Percentiles rank a stretch among this genome's conserved stretches.
These are phyloP conservation scores for Apophysomyces ossiformis DNA, from an alignment of 371 early-diverging fungal species.

Conservation along the genomic window DNA sequence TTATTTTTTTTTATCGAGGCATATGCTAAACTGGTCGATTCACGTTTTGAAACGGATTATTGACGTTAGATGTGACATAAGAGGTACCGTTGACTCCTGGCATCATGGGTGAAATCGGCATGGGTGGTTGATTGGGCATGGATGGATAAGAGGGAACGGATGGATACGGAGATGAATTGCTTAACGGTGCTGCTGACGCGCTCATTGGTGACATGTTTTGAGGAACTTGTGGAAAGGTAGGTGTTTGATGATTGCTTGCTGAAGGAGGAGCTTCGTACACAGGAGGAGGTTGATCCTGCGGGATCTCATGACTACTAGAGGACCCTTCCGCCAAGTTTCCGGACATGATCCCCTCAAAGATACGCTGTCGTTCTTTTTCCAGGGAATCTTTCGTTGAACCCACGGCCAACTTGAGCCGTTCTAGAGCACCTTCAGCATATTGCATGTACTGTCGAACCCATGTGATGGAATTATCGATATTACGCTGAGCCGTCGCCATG, in stretches of 20 bases:
- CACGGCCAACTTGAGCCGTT: constrained; percentile 18
- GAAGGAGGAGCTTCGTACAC: constrained; percentile 29
- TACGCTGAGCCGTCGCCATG: constrained; percentile 17
- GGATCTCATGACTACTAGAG: constrained; percentile 1
- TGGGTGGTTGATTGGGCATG: neutral
- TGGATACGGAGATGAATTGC: neutral
- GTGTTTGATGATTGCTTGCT: neutral
- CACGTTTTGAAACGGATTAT: constrained; percentile 6
- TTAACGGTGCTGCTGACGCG: neutral
- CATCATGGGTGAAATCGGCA: neutral
- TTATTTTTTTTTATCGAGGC: neutral
- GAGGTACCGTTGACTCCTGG: neutral
- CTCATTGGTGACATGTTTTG: neutral
- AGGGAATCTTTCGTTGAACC: constrained; percentile 21
- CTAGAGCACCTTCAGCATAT: constrained; percentile 27
- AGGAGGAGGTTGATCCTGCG: constrained; percentile 22
- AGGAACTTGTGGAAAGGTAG: neutral
- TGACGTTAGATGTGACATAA: neutral
- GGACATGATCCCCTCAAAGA: constrained; percentile 21
- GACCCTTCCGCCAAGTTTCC: constrained; percentile 16
- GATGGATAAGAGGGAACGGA: neutral
- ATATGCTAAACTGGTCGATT: neutral
- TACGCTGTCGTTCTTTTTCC: constrained; percentile 25
- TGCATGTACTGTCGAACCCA: constrained; percentile 28
- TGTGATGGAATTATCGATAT: constrained; percentile 18